Base-by-base conservation (phyloP, 257 asterid genomes). In the Solanum chmielewskii region DNA sequence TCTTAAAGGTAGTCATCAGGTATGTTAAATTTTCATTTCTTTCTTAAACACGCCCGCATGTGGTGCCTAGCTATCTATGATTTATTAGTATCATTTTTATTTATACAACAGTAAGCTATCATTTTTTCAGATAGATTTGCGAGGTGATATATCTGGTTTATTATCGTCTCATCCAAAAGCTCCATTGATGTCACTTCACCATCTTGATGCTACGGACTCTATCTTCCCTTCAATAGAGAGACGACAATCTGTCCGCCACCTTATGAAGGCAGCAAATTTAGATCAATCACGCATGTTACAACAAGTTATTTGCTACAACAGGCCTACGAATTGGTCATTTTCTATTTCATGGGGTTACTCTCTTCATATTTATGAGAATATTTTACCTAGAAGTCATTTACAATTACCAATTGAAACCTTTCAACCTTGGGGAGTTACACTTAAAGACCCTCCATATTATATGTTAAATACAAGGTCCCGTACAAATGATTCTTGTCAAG, bases 311-410 rank as follows among this genome's bases (percentile, higher is more conserved):
- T 95, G 98, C 93, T 76, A 94, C 84, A 84, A 93, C 64, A 85
- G 93, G 85, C 89, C 59, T 21, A 88, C 4, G 20, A 90, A 86
- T 27, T 95, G 98, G 98, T 59, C 99, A 5, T 88, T 96, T 9
- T 95, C 99, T 12, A 44, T 94, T 14, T 92, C 99, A 0, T 96
- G 99, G 99, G 98, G 99, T 62, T 95, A 96, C 85, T 93, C 98
- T 0, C 89, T 89, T 1, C 94, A 94, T 33, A 78, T 95, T 31
- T 96, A 96, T 74, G 96, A 94, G 90, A 86, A 86, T 33, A 86
- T 92, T 25, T 64, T 92, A 83, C 93, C 95, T 6, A 76, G 98
- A 44, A 94, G 94, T 62, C 86, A 88, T 77, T 86, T 95, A n/a
- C 93, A 91, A 39, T 85, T 62, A 2, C 98, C 98, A 31, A 87